phyloP scores from a whole-genome alignment of 805 yeast species.

The Sporopachydermia quercuum region DNA sequence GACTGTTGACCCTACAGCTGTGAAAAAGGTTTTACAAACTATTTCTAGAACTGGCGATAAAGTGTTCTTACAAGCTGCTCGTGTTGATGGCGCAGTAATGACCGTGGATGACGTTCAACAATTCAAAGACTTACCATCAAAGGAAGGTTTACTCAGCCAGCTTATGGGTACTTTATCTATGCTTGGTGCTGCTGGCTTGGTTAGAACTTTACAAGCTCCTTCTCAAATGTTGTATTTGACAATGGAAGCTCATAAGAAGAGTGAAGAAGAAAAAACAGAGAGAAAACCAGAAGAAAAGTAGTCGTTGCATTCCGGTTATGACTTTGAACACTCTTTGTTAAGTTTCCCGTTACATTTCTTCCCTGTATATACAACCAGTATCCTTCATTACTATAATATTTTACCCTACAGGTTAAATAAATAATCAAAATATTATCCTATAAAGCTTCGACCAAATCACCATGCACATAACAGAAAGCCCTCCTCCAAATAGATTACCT shows the following conservation, averaged over 20 bases:
- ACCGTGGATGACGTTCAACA: conserved; percentile 36
- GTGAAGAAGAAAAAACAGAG: conserved; percentile 14
- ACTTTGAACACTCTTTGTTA: no score
- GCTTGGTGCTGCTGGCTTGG: conserved; percentile 82
- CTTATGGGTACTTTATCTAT: conserved; percentile 72
- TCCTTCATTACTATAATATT: no score
- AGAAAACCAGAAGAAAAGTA: no score
- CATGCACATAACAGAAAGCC: no score
- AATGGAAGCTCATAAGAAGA: conserved; percentile 45
- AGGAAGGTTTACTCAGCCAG: conserved; percentile 62
- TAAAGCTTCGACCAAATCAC: no score
- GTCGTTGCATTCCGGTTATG: no score
- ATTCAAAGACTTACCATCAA: conserved; percentile 62
- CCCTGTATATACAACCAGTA: no score
- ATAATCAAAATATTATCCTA: no score
- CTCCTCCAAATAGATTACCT: no score
- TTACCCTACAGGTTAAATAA: no score
- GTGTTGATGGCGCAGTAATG: conserved; percentile 46
- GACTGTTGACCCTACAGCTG: conserved; percentile 53
- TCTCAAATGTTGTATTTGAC: conserved; percentile 58
- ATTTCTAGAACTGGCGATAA: conserved; percentile 54
- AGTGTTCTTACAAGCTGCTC: conserved; percentile 75
- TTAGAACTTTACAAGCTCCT: conserved; percentile 62
- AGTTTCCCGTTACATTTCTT: no score
- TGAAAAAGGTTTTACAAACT: conserved; percentile 44